phyloP scores from a whole-genome alignment of 306 rosid genomes.

The Mimosa pudica region DNA sequence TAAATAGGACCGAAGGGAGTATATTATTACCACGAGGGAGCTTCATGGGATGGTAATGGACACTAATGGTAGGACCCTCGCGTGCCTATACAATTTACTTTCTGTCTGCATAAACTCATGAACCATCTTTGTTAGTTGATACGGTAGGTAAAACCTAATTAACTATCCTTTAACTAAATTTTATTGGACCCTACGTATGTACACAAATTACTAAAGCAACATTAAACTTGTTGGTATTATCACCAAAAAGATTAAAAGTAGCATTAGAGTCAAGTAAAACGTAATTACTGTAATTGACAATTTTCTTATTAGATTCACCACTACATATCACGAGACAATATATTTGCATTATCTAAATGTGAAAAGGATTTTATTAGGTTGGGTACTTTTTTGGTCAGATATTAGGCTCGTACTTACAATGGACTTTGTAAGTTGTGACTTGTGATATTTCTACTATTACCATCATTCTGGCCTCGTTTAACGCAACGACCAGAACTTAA shows the following conservation, averaged over 20 bases:
- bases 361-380: not conserved
- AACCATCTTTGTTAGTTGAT: conserved; percentile 6
- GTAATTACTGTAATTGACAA: not conserved
- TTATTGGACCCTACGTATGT: not conserved
- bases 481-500: conserved; percentile 63
- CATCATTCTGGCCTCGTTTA: conserved; percentile 68
- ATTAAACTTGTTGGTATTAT: not conserved
- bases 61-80: not conserved
- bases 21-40: not conserved
- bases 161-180: conserved; percentile 27
- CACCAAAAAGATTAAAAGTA: not conserved
- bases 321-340: not conserved
- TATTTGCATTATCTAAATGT: not conserved
- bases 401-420: not conserved
- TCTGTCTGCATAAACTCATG: not conserved
- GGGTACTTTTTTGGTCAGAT: not conserved
- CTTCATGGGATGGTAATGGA: not conserved
- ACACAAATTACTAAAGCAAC: not conserved
- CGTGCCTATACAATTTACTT: not conserved
- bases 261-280: not conserved
- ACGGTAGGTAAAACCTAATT: conserved; percentile 42
- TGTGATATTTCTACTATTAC: not conserved
- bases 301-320: not conserved
- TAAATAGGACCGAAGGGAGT: too few relatives aligned
- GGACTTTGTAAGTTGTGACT: not conserved